Evolutionary conservation across 2,329 filamentous ascomycete genomes (phyloP).

Genomic region (Cladobotryum mycophilum): DNA sequence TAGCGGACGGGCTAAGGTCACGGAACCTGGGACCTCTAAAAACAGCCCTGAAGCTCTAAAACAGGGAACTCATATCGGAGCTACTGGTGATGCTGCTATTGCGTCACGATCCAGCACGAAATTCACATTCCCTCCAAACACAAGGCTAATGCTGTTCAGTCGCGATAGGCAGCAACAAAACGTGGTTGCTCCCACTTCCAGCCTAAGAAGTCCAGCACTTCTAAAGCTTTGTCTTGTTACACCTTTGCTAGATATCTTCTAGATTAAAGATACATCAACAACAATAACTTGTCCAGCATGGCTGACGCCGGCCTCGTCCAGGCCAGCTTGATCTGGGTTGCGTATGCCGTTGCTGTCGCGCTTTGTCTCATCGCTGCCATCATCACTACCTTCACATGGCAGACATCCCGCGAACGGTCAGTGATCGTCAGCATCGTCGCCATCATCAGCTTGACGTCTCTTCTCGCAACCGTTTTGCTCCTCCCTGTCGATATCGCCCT

Average conservation of each 20-base stretch:
- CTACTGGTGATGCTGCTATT: constrained; percentile 13
- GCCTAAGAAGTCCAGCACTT: neutral
- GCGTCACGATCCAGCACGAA: constrained; percentile 15
- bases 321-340: constrained; percentile 87
- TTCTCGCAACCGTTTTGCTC: constrained; percentile 87
- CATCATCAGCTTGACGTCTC: constrained; percentile 76
- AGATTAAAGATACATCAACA: no score
- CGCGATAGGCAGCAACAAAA: constrained; percentile 9
- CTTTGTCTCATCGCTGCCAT: constrained; percentile 71
- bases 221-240: neutral
- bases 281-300: constrained; percentile 22
- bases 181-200: no score
- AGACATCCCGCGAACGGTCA: constrained; percentile 80
- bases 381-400: constrained; percentile 87
- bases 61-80: constrained; percentile 7
- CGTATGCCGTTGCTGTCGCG: constrained; percentile 77
- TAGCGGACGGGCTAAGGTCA: no score
- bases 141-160: no score
- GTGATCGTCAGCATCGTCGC: constrained; percentile 75
- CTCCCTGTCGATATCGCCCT: constrained; percentile 94
- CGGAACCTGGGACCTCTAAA: no score
- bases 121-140: constrained; percentile 5
- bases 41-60: constrained; percentile 4
- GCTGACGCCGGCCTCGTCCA: constrained; percentile 61
- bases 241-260: no score